Percentiles rank a stretch among this genome's conserved stretches.
Conservation (phyloP, 2,329 filamentous ascomycete genomes). For the Madurella fahalii region DNA sequence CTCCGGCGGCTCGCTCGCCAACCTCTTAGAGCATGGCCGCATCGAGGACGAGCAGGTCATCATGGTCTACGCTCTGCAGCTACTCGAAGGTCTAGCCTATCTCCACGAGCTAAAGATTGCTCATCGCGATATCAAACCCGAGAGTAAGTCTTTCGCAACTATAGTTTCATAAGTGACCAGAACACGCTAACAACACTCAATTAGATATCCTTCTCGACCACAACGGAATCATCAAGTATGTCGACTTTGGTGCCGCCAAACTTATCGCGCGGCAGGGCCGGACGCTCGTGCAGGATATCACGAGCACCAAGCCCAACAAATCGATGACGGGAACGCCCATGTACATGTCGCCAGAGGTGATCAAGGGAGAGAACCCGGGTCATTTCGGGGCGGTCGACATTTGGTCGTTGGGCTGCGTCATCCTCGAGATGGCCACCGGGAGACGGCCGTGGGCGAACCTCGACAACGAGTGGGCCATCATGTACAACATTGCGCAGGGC, state of each 20-base stretch:
- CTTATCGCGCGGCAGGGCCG: conserved; percentile 92
- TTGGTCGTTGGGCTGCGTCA: conserved; percentile 95
- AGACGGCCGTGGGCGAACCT: conserved; percentile 90
- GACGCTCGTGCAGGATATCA: conserved; percentile 67
- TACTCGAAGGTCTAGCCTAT: conserved; percentile 90
- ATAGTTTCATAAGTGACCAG: neutral
- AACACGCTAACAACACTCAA: conserved; percentile 46
- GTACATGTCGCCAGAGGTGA: conserved; percentile 99
- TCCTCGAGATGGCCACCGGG: conserved; percentile 96
- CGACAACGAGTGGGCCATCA: conserved; percentile 99
- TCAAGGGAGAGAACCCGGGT: conserved; percentile 79
- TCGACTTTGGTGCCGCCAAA: conserved; percentile 96
- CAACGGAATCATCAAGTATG: conserved; percentile 97
- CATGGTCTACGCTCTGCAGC: conserved; percentile 91
- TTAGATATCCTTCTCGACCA: conserved; percentile 91
- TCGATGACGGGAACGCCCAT: conserved; percentile 98
- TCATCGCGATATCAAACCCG: conserved; percentile 96
- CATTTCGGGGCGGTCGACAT: conserved; percentile 87
- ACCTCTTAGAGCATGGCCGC: conserved; percentile 85
- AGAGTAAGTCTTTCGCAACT: conserved; percentile 70
- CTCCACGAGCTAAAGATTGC: conserved; percentile 88
- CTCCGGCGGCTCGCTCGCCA: conserved; percentile 87
- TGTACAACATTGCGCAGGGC: conserved; percentile 99
- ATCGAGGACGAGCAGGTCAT: conserved; percentile 98
- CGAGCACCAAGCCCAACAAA: conserved; percentile 65